These are phyloP conservation scores for Pythium chondricola DNA, from an alignment of 352 stramenopile species.

Conservation along the genomic window DNA sequence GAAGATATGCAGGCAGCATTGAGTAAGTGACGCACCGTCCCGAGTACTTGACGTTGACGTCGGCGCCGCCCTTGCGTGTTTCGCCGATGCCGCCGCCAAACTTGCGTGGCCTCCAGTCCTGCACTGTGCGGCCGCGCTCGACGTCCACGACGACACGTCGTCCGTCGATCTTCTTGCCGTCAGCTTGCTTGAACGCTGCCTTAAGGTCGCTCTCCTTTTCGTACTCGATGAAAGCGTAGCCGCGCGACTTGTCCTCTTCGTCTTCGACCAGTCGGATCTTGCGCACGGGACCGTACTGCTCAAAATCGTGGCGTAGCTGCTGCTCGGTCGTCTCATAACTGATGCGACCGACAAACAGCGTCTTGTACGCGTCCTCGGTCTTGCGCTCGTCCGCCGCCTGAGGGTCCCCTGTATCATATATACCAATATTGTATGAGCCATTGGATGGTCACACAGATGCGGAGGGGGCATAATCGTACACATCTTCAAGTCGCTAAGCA, in stretches of 20 bases:
- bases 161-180: conserved; percentile 96
- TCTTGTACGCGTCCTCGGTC: conserved; percentile 95
- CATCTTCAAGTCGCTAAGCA: conserved; percentile 49
- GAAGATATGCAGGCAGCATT: background rate
- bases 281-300: conserved; percentile 91
- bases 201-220: conserved; percentile 97
- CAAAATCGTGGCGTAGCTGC: conserved; percentile 95
- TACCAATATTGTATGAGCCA: too few relatives aligned
- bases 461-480: too few relatives aligned
- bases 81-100: conserved; percentile 93
- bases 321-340: conserved; percentile 98
- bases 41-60: conserved; percentile 86
- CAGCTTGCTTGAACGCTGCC: conserved; percentile 89
- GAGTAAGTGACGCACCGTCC: conserved; percentile 35
- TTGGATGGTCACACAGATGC: too few relatives aligned
- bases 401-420: conserved; percentile 62
- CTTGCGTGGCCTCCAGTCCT: conserved; percentile 93
- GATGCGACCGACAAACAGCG: conserved; percentile 96
- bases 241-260: conserved; percentile 86
- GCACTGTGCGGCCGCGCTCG: conserved; percentile 95
- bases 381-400: conserved; percentile 54
- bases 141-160: conserved; percentile 97
- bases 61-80: conserved; percentile 64
- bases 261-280: conserved; percentile 87
- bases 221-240: conserved; percentile 99